Evolutionary conservation across 2,329 filamentous ascomycete species (phyloP), one percentile per base, ranked within the genome.

Genomic region (Annulohypoxylon truncatum): DNA sequence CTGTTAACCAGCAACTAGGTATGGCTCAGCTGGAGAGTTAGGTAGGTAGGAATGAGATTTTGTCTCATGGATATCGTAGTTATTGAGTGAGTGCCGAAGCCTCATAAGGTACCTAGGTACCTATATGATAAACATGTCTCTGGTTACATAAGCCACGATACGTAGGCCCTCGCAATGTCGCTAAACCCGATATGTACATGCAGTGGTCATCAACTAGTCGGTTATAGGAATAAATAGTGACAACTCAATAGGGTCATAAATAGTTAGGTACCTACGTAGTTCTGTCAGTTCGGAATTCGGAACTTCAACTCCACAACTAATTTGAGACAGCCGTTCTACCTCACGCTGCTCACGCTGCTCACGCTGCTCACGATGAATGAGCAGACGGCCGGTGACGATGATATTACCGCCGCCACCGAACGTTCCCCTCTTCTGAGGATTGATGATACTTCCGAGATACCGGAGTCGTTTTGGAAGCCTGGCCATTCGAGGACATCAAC

Each of bases 351-450:
- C n/a, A n/a, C n/a, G n/a, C n/a, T n/a, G n/a, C n/a, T n/a, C n/a
- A n/a, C n/a, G n/a, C n/a, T n/a, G n/a, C n/a, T n/a, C n/a, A 51
- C 57, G 10, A 69, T 69, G 67, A 67, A 44, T 29, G 64, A 42
- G 42, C 13, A n/a, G 18, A 51, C 31, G 10, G 22, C 33, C 9
- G 44, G 46, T 12, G 60, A 64, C 31, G 64, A 67, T 52, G 67
- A 64, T 2, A 60, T 64, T 26, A 20, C 38, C 48, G 29, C 38
- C 15, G 44, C 29, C 12, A 66, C 67, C 15, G 67, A 69, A 40
- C 42, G 33, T 10, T 64, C 67, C 44, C 64, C 64, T 10, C 67
- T 69, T 22, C 33, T 69, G 7, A 50, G 60, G 44, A 40, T 2
- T 44, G n/a, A 28, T 24, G 59, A 28, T 26, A 48, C 18, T 7